Percentiles rank a stretch among this genome's conserved stretches.
Conservation (phyloP, 345 rosid genomes). For the Physaria fendleri region DNA sequence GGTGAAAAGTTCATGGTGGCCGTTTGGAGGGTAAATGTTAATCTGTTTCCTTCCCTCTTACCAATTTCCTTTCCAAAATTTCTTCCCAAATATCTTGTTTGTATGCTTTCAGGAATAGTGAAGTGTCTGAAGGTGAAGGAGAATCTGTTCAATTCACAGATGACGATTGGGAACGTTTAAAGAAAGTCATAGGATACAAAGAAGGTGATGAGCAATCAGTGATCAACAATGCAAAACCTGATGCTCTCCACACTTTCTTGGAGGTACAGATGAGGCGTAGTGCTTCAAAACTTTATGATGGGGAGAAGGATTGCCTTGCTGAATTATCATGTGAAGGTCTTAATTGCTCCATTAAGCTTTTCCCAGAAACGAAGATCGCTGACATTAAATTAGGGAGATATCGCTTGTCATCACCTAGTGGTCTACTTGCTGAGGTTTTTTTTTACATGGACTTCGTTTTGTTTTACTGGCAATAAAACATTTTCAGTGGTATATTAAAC, state of each 20-base stretch:
- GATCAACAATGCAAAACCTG: constrained; percentile 46
- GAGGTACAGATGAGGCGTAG: constrained; percentile 89
- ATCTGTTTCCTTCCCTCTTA: constrained; percentile 12
- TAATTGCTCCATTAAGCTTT: constrained; percentile 71
- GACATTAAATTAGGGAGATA: constrained; percentile 81
- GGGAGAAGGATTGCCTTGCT: constrained; percentile 57
- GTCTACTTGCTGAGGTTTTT: constrained; percentile 88
- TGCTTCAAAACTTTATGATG: constrained; percentile 86
- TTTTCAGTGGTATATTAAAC: constrained; percentile 6
- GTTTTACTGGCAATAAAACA: constrained; percentile 6
- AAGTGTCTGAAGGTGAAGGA: constrained; percentile 56
- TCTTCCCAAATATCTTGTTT: constrained; percentile 20
- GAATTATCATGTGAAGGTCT: constrained; percentile 83
- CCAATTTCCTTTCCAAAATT: background rate
- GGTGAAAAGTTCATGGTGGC: constrained; percentile 88
- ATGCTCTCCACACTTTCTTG: constrained; percentile 62
- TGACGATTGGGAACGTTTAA: constrained; percentile 91
- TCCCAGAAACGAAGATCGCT: constrained; percentile 84
- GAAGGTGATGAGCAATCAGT: constrained; percentile 61
- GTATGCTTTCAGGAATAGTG: constrained; percentile 47
- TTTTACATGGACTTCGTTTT: background rate
- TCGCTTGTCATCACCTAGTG: constrained; percentile 84
- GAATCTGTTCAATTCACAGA: constrained; percentile 68
- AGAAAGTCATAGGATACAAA: constrained; percentile 80
- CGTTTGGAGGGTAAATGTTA: constrained; percentile 71